These are phyloP conservation scores for Ophiocordyceps robertsii DNA, from an alignment of 2,329 filamentous ascomycete genomes.

Conservation along the genomic window DNA sequence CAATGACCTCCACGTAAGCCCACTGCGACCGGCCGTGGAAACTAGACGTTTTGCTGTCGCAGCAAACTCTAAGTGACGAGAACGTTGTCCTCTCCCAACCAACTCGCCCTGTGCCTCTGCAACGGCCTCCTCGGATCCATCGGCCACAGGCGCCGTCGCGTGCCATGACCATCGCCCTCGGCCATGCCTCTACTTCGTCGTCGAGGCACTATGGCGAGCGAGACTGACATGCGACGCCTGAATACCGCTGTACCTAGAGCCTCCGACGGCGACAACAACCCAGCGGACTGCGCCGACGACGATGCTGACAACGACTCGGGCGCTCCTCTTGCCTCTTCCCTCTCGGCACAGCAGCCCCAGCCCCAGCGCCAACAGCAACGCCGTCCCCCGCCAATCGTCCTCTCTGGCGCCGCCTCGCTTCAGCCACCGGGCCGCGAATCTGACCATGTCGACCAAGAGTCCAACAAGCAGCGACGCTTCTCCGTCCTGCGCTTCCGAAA, in stretches of 20 bases:
- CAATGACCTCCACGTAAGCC: no score
- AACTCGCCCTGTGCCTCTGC: background rate
- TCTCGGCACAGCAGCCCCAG: background rate
- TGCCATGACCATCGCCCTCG: constrained; percentile 24
- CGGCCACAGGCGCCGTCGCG: constrained; percentile 11
- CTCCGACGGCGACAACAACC: constrained; percentile 1
- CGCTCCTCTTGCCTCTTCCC: constrained; percentile 1
- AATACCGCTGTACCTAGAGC: constrained; percentile 21
- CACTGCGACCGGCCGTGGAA: no score
- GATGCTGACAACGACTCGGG: constrained; percentile 7
- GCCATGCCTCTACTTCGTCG: constrained; percentile 49
- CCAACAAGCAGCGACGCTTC: constrained; percentile 45
- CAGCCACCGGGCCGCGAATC: constrained; percentile 10
- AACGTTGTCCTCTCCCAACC: no score
- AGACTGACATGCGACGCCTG: constrained; percentile 44
- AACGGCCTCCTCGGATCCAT: constrained; percentile 2
- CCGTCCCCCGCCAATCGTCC: background rate
- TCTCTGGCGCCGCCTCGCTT: constrained; percentile 6
- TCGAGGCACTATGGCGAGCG: constrained; percentile 45
- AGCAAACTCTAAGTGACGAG: no score
- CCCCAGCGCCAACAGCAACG: background rate
- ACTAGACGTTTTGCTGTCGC: no score
- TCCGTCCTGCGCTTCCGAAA: constrained; percentile 75
- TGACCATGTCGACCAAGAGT: constrained; percentile 34
- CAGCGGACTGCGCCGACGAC: background rate